A percentile compares a stretch with the other conserved stretches of the same genome.
phyloP scores from a whole-genome alignment of 345 rosid species.

The Eucalyptus dawsonii region DNA sequence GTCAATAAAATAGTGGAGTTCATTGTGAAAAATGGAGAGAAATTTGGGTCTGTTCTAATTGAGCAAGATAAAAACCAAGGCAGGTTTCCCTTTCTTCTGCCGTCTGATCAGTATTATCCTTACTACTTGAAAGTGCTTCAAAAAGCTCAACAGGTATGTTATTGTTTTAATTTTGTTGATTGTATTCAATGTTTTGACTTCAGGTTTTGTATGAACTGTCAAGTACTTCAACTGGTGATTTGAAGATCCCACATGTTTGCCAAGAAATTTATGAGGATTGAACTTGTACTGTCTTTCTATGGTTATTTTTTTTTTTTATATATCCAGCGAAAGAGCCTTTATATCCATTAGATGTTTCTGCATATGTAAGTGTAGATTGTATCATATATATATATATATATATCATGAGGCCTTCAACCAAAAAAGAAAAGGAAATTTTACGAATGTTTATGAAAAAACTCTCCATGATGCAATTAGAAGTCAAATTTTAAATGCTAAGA shows the following conservation, averaged over 20 bases:
- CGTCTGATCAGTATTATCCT: conserved; percentile 49
- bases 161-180: not conserved
- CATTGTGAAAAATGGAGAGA: conserved; percentile 69
- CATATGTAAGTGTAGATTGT: not conserved
- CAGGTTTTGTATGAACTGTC: not conserved
- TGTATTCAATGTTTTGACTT: not conserved
- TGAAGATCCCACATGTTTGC: not conserved
- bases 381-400: not conserved
- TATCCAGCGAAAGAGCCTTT: not conserved
- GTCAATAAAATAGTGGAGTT: conserved; percentile 92
- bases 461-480: not conserved
- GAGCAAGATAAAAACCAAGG: conserved; percentile 76
- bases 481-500: not conserved
- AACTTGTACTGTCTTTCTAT: not conserved
- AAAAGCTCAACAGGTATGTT: conserved; percentile 61
- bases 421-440: not conserved
- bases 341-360: not conserved
- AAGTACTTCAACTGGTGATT: not conserved
- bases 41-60: conserved; percentile 72
- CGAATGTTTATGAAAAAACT: not conserved
- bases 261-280: not conserved
- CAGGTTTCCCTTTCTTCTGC: conserved; percentile 81
- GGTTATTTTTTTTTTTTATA: too few species aligned
- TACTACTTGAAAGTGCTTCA: conserved; percentile 59
- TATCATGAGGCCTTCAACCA: too few species aligned